Conservation (phyloP, 495 filamentous ascomycete genomes). For the Chaetomium fimeti region DNA sequence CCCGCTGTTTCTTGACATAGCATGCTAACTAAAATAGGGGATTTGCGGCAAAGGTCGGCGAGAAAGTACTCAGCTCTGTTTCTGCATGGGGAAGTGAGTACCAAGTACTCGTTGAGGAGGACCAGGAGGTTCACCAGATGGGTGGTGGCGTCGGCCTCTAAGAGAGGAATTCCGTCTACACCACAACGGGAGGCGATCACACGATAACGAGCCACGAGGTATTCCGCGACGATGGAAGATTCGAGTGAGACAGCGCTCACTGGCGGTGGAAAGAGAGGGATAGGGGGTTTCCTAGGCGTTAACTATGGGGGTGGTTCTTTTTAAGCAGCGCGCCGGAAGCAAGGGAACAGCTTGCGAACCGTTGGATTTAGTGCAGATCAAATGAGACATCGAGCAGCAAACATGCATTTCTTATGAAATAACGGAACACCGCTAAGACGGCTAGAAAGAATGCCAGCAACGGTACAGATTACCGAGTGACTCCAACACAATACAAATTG, state of each 20-base stretch:
- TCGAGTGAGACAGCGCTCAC: not conserved
- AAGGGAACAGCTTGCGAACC: not conserved
- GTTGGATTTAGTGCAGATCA: not conserved
- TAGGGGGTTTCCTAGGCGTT: slow-evolving; percentile 6
- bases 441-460: not conserved
- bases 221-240: not conserved
- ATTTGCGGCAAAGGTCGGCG: slow-evolving; percentile 71
- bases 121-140: slow-evolving; percentile 45
- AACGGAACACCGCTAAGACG: too few relatives aligned
- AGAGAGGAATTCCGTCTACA: not conserved
- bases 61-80: slow-evolving; percentile 66
- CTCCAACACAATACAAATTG: too few relatives aligned
- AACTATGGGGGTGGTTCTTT: not conserved
- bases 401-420: not conserved
- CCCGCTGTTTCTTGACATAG: not conserved
- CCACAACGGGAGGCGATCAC: not conserved
- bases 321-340: not conserved
- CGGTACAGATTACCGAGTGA: too few relatives aligned
- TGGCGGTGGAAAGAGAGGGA: not conserved
- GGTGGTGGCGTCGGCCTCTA: slow-evolving; percentile 13
- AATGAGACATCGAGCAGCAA: not conserved
- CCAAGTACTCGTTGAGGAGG: slow-evolving; percentile 71
- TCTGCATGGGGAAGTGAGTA: slow-evolving; percentile 62
- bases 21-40: slow-evolving; percentile 52
- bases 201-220: slow-evolving; percentile 10